Base-by-base conservation (phyloP, 441 rosid species). In the Jatropha podagrica region DNA sequence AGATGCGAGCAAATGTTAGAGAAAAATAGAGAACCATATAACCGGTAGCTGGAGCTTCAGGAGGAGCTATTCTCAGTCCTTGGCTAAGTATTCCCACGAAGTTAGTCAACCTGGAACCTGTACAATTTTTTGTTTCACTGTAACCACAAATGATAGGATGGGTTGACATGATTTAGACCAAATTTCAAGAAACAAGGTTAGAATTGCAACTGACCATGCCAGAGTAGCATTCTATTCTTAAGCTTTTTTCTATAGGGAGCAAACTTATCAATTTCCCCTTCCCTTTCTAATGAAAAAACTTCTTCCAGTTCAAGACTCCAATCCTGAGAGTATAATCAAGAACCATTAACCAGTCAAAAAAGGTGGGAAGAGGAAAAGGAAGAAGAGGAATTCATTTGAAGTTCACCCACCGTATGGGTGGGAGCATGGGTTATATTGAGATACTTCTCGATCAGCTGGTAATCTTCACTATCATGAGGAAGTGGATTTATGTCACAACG, bases 1-100 rank as follows among this genome's bases (percentile, higher is more conserved):
- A 44, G 18, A 56, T 26, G 51, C 17, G 46, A 20, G 4, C 18
- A 3, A 65, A 79, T 13, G 74, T 72, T 74, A 77, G 82, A 73
- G 78, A 78, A 32, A 32, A 32, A 32, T 32, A 32, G 78, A 86
- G 80, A 79, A 96, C 98, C 98, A 96, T 96, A 86, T 94, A 96
- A 70, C 99, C 98, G 74, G 99, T 92, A 61, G 97, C 93, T 54
- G 99, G 98, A 82, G 98, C 98, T 90, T 96, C 99, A 14, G 98
- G 98, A 74, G 98, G 99, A 67, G 98, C 99, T 80, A 96, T 94
- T 87, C 99, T 88, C 73, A 96, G 90, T 54, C 97, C 99, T 88
- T 94, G 97, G 85, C 91, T 94, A 78, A 96, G 92, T 84, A 96
- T 96, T 76, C 99, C 99, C 46, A 96, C 97, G 83, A 90, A 96